Evolutionary conservation across 768 basidiomycete species (phyloP).

Genomic region (Mycena latifolia): DNA sequence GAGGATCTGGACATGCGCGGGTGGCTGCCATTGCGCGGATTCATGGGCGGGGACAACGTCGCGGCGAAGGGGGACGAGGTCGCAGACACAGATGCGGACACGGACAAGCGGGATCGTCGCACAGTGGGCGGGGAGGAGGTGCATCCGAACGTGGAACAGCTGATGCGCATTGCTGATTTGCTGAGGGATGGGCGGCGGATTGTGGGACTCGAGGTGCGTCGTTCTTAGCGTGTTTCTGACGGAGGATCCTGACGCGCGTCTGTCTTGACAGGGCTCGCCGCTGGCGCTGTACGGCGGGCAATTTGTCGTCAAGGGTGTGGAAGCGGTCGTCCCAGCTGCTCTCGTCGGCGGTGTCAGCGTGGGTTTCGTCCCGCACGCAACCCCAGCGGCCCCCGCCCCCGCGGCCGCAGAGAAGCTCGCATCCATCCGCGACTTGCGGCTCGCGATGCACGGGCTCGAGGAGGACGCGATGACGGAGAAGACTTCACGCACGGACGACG

Average conservation of each 20-base stretch:
- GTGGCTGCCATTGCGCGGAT: constrained; percentile 79
- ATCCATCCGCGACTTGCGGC: constrained; percentile 40
- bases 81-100: constrained; percentile 18
- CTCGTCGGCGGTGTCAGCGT: too few species aligned
- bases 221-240: constrained; percentile 7
- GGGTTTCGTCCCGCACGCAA: too few species aligned
- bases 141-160: constrained; percentile 94
- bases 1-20: constrained; percentile 93
- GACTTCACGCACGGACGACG: constrained; percentile 84
- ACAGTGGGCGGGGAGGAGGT: constrained; percentile 50
- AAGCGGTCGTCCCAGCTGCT: constrained; percentile 25
- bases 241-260: constrained; percentile 6
- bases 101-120: constrained; percentile 11
- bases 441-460: constrained; percentile 43
- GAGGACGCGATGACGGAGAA: constrained; percentile 78
- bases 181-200: constrained; percentile 77
- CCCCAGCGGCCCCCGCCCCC: background rate
- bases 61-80: too few species aligned
- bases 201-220: constrained; percentile 67
- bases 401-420: constrained; percentile 41
- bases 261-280: constrained; percentile 57
- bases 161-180: constrained; percentile 94
- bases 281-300: constrained; percentile 50
- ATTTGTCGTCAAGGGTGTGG: constrained; percentile 48
- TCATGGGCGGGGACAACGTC: constrained; percentile 34